Evolutionary conservation across 805 yeast species (phyloP), one percentile per base, ranked within the genome.

Genomic region (Komagataella mondaviorum): DNA sequence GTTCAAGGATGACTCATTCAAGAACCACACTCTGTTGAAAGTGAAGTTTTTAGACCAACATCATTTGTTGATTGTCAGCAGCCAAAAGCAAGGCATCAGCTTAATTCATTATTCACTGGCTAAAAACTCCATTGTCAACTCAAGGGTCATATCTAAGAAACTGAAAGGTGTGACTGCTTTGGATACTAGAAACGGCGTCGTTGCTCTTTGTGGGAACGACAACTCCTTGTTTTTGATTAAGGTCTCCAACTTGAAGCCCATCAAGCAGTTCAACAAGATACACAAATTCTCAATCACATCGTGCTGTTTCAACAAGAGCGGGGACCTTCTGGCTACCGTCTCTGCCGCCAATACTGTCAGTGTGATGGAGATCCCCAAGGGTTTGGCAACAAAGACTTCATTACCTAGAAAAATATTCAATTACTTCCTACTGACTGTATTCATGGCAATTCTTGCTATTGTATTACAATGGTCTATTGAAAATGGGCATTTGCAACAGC

Each of bases 271-370:
- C 51, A 74, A 75, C 46, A 77, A 83, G 54, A 80, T 85, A 51
- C 96, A 89, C 63, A 70, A 75, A 6, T 86, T 86, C 63, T 88
- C 95, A 23, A 81, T 88, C 50, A 88, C 96, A 0, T 74, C 77
- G 47, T 78, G 87, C 7, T 69, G 78, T 2, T 81, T 88, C 54
- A 81, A 88, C 4, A 83, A 85, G 12, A 73, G 79, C 60, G 88
- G 90, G 6, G 67, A 76, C 49, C 73, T 72, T 51, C 66, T 88
- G 49, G 91, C 88, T 2, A 76, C 88, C 20, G 83, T 80, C 0
- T 83, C 91, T 39, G 95, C 90, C 1, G 86, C 93, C 2, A 82
- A 84, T 54, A 74, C 88, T 1, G 76, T 88, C 24, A 79, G 75
- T 57, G 79, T 88, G 6, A 66, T 82, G 52, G 71, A 70, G 52